phyloP scores from a whole-genome alignment of 257 asterid species.

The Sherardia arvensis region DNA sequence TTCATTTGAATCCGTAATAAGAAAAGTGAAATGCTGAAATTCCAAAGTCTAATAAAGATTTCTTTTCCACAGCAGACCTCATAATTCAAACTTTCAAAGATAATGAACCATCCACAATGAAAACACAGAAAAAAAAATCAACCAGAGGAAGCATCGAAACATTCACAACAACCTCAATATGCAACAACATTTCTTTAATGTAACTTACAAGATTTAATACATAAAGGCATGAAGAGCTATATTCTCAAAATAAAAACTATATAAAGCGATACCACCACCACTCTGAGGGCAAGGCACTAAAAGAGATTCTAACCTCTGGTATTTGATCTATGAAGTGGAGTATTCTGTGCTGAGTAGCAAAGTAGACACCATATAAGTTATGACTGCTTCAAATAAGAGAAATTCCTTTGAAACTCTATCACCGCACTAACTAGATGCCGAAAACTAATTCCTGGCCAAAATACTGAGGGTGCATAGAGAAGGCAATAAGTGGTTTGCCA shows the following conservation, averaged over 20 bases:
- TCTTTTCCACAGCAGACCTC: neutral
- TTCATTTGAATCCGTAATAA: neutral
- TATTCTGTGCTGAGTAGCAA: neutral
- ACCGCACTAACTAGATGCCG: slow-evolving; percentile 53
- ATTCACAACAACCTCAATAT: neutral
- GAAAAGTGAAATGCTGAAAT: neutral
- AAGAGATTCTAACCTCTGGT: neutral
- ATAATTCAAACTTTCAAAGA: neutral
- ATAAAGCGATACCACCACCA: neutral
- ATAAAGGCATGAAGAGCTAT: neutral
- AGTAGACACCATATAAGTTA: neutral
- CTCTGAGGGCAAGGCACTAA: slow-evolving; percentile 1
- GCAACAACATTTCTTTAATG: slow-evolving; percentile 1
- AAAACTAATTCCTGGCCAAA: slow-evolving; percentile 78
- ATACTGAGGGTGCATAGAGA: slow-evolving; percentile 50
- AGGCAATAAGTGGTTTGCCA: slow-evolving; percentile 69
- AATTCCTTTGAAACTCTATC: slow-evolving; percentile 52
- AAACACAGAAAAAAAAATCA: neutral
- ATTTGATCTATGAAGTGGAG: neutral
- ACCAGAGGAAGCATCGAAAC: neutral
- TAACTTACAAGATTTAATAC: neutral
- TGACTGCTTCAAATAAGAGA: slow-evolving; percentile 29
- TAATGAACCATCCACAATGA: neutral
- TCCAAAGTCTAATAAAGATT: neutral
- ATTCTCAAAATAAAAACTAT: neutral